Percentiles rank a stretch among this genome's conserved stretches.
phyloP scores from a whole-genome alignment of 176 grass and related monocot species.

The Aegilops sharonensis region DNA sequence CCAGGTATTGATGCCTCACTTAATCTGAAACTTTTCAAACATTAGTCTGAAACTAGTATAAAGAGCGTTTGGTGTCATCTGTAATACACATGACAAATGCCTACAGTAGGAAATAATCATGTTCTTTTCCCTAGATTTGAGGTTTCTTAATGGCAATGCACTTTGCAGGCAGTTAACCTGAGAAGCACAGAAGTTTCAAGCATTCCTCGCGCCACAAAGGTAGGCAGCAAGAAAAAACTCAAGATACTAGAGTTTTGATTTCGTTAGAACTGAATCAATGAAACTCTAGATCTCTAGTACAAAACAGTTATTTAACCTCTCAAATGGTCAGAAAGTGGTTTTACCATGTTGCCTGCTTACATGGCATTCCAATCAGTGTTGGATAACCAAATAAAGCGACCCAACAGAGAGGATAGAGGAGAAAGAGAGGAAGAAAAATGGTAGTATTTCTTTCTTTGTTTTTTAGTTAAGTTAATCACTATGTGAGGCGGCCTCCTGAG shows the following conservation, averaged over 20 bases:
- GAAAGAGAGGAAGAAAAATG: background rate
- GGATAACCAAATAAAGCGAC: background rate
- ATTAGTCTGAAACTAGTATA: too few relatives aligned
- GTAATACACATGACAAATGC: background rate
- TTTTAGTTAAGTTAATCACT: background rate
- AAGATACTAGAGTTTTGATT: slow-evolving; percentile 14
- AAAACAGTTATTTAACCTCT: background rate
- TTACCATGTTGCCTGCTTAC: background rate
- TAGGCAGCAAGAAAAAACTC: slow-evolving; percentile 28
- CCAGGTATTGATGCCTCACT: slow-evolving; percentile 46
- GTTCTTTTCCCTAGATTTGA: background rate
- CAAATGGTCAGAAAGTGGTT: background rate
- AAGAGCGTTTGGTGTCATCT: background rate
- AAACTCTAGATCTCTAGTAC: background rate
- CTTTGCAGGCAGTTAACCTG: slow-evolving; percentile 85
- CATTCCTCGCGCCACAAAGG: slow-evolving; percentile 46
- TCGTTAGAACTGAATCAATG: background rate
- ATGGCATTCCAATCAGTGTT: background rate
- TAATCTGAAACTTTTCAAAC: slow-evolving; percentile 37
- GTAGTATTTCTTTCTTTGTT: background rate
- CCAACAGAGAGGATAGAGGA: background rate
- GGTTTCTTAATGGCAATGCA: slow-evolving; percentile 13
- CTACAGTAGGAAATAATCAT: background rate
- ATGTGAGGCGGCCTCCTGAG: background rate
- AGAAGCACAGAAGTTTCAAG: slow-evolving; percentile 71